Evolutionary conservation across 192 early-diverging fungal species (phyloP), one percentile per base, ranked within the genome.

Genomic region (Phlyctochytrium planicorne): DNA sequence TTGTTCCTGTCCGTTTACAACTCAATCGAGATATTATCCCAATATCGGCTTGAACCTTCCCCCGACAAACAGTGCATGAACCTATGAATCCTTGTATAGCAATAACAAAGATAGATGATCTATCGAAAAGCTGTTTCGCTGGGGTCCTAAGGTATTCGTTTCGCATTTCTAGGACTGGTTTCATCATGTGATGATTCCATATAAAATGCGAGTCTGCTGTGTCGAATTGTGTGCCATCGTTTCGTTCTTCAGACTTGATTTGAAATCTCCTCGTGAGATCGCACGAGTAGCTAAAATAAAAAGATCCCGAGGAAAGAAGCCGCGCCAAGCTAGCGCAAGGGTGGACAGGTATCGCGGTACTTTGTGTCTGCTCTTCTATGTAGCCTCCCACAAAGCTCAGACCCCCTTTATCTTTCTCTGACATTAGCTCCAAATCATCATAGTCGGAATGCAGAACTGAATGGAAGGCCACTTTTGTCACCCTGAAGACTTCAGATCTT

Each of bases 171-270:
- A 94, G 78, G 24, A 99, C 73, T 35, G 89, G 89, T 30, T 85
- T 85, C 34, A 98, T 79, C 76, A 98, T 81, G 74, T 84, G 88
- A 50, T 75, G 80, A 74, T 99, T 99, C 97, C 97, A 99, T 30
- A 97, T 80, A 72, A 93, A 99, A 65, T 87, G 78, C 1, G 83
- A 77, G 65, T 94, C 89, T 68, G 88, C 86, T 52, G 81, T 67
- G 53, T 89, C 87, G 1, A 85, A 79, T 2, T 64, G 1, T 32
- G 63, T 0, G 60, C 68, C 24, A 67, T 52, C 34, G 37, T 67
- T 10, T 32, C 34, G 3, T 20, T 12, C 20, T 30, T 14, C 35
- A 17, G 12, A 57, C 12, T 23, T 86, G 56, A 81, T 76, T 77
- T 94, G 92, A 6, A 88, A 67, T 2, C 85, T 87, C 27, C 91